Evolutionary conservation across 1,284 basidiomycete genomes (phyloP), one percentile per base, ranked within the genome.

Genomic region (Puccinia polysora): DNA sequence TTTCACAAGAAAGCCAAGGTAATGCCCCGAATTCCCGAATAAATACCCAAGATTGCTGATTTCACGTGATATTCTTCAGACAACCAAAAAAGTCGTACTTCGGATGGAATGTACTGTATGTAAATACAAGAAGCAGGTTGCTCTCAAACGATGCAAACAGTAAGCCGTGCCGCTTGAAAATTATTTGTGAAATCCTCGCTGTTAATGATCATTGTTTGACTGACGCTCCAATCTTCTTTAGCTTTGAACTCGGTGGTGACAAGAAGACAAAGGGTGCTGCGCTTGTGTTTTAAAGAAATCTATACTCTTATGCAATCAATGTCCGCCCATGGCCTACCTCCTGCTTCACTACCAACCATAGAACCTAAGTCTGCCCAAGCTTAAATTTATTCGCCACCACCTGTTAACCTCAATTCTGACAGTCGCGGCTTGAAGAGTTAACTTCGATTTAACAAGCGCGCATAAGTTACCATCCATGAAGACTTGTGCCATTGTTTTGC

Each of bases 211-310:
- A 47, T 49, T 36, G 15, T 55, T 62, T 4, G 65, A 18, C 25
- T 74, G 52, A 34, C 56, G 53, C 74, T 75, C 45, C 15, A 14
- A 63, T 32, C 15, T 43, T 28, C 8, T 63, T 50, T 75, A 91
- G 89, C 86, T 97, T 97, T 85, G 94, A 97, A 85, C 89, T 97
- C 74, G 93, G 95, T 84, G 95, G 96, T 83, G 95, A 98, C 87
- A 97, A 97, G 88, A 97, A 97, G 90, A 94, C 92, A 80, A 92
- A 95, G 86, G 91, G 92, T 83, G 90, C 90, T 79, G 91, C 90
- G 74, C 89, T 93, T 78, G 86, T 86, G 81, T 93, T 92, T 86
- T 80, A 79, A 73, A 59, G 59, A 30, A 62, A 62, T 62, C 40
- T 43, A 43, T 43, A 8, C 40, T 43, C 18, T 43, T 43, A 43